Evolutionary conservation across 768 basidiomycete genomes (phyloP), one percentile per base, ranked within the genome.

Genomic region (Pisolithus microcarpus): DNA sequence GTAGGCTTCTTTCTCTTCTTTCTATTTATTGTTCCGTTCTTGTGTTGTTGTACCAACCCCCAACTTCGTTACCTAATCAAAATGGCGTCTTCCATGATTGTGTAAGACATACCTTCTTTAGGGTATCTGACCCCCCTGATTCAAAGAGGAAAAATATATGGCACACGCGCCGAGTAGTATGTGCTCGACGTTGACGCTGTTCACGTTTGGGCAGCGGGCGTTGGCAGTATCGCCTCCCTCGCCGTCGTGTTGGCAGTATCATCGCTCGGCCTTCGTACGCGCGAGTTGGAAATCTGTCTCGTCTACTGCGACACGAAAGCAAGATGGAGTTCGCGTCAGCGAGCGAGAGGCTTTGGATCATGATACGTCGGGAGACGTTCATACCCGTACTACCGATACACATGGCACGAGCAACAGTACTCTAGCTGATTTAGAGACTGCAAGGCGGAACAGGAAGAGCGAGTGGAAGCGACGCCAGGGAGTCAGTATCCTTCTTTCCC

Each of bases 391-490:
- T 9, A 8, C 8, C 7, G 13, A 4, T 6, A 16, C 5, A n/a
- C 19, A 8, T 11, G 11, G 3, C 42, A 44, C 19, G 5, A 34
- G 34, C 13, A 34, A 0, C 13, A 3, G 13, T 34, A 44, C 43
- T n/a, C 43, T 44, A 4, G 24, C 15, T 18, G 43, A 44, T 30
- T 26, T 44, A 24, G 45, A 46, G 23, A 26, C 34, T 11, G 28
- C 19, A 5, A 43, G 34, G 18, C 66, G 72, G 23, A 74, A 75
- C 54, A 72, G 80, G 42, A 79, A 76, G 61, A 80, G 85, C 5
- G 86, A 88, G 57, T 87, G 86, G 76, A 89, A 87, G 64, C 76
- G 87, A 50, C 75, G 78, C 55, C 86, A 88, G 65, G 73, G 75
- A 43, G 86, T 87, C 47, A 58, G 84, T 15, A 10, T 43, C 31